phyloP scores from a whole-genome alignment of 2,329 filamentous ascomycete species.

The Fusarium austroafricanum region DNA sequence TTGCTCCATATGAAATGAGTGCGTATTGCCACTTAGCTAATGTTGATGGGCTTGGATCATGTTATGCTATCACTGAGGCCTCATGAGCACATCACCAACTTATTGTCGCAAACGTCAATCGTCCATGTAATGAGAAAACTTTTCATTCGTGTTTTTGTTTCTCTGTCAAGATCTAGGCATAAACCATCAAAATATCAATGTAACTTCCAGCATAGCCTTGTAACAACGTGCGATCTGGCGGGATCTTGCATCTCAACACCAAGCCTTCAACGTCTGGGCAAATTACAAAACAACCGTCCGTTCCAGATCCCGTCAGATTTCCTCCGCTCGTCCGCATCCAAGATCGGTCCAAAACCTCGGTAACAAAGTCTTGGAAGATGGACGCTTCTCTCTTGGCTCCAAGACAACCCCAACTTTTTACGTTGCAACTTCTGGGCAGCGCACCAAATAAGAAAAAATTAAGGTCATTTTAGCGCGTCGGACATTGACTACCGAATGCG shows the following conservation, averaged over 20 bases:
- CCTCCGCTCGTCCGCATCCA: slow-evolving; percentile 3
- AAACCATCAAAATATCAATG: not conserved
- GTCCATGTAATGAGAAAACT: not conserved
- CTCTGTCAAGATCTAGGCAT: too few species aligned
- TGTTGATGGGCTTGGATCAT: not conserved
- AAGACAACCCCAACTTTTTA: not conserved
- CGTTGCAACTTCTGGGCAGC: not conserved
- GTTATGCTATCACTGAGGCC: not conserved
- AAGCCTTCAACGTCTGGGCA: not conserved
- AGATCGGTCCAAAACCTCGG: slow-evolving; percentile 12
- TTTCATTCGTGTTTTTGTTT: too few species aligned
- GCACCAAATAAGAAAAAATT: not conserved
- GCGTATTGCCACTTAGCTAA: not conserved
- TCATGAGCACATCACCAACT: not conserved
- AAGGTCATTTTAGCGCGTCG: slow-evolving; percentile 5
- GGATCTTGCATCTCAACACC: not conserved
- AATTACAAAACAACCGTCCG: not conserved
- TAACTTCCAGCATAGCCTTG: not conserved
- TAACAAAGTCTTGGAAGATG: slow-evolving; percentile 4
- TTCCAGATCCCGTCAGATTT: not conserved
- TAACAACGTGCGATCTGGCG: not conserved
- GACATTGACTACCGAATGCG: slow-evolving; percentile 12
- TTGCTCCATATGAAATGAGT: not conserved
- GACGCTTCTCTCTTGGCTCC: slow-evolving; percentile 1
- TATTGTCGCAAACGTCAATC: fast-evolving